Conservation (phyloP, 2,329 filamentous ascomycete species). For the Seiridium cupressi region DNA sequence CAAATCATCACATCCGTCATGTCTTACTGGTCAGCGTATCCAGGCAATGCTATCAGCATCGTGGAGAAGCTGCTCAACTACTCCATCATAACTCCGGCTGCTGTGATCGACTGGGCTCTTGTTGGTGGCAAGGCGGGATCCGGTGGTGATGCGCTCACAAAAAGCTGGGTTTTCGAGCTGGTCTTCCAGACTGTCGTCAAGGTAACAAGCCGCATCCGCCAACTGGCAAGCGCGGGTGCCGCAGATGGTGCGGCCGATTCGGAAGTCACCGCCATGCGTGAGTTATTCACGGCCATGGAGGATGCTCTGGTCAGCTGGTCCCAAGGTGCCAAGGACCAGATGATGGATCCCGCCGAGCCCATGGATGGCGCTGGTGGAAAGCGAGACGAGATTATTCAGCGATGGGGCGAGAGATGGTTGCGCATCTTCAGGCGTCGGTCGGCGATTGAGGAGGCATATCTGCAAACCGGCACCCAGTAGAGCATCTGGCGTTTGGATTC, state of each 20-base stretch:
- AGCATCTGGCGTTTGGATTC: neutral
- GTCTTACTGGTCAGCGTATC: conserved; percentile 89
- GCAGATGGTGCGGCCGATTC: conserved; percentile 49
- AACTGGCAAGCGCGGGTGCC: conserved; percentile 66
- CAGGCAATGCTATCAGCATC: conserved; percentile 87
- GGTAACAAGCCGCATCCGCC: conserved; percentile 81
- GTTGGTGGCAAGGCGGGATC: conserved; percentile 49
- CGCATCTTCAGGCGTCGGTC: conserved; percentile 79
- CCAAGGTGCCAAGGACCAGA: conserved; percentile 68
- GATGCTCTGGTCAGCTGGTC: conserved; percentile 75
- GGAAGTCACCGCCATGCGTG: conserved; percentile 73
- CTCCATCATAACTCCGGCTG: conserved; percentile 82
- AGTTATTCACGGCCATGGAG: conserved; percentile 78
- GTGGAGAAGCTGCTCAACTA: conserved; percentile 98
- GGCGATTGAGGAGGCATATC: conserved; percentile 75
- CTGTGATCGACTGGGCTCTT: conserved; percentile 88
- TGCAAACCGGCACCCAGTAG: conserved; percentile 5
- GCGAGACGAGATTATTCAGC: conserved; percentile 64
- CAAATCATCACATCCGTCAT: conserved; percentile 92
- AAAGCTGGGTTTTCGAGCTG: conserved; percentile 83
- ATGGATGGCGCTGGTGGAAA: conserved; percentile 55
- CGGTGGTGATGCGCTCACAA: conserved; percentile 66
- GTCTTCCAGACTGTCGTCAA: conserved; percentile 86
- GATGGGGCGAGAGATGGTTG: conserved; percentile 85
- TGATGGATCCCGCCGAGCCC: conserved; percentile 59